Evolutionary conservation across 768 basidiomycete genomes (phyloP), one percentile per base, ranked within the genome.

Genomic region (Coprinellus micaceus): DNA sequence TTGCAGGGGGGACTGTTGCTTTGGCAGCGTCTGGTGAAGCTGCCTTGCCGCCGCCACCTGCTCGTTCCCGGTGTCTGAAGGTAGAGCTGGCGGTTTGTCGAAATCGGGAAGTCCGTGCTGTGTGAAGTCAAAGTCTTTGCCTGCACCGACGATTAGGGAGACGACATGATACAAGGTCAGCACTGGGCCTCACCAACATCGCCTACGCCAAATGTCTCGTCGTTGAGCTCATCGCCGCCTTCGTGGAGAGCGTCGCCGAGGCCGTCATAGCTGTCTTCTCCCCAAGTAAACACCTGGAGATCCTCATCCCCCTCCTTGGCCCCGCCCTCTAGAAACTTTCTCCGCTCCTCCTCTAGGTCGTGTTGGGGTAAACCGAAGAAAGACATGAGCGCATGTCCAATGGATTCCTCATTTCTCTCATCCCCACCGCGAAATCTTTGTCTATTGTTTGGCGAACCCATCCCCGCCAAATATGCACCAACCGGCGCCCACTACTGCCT

Each of bases 201-300:
- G 30, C 79, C 85, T 49, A 75, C 61, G 39, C 73, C 97, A 74
- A 99, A 99, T 2, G 97, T 99, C 76, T 96, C 94, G 71, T 96
- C 93, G 72, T 99, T 98, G 63, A 95, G 69, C 62, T 95, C 94
- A 77, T 98, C 94, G 55, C 85, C 86, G 40, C 87, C 88, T 71
- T 98, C 96, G 63, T 88, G 84, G 53, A 98, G 80, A 49, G 84
- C 84, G 71, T 92, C 88, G 52, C 89, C 94, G 25, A 96, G 83
- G 39, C 90, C 92, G 69, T 96, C 91, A 67, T 94, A 94, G 61
- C 84, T 85, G 39, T 91, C 91, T 62, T 91, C 89, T 11, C 91
- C 93, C 92, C 92, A 97, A 44, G 88, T 92, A 71, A 92, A 95
- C 46, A 94, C 91, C 2, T 91, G 88, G 59, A 97, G 75, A 73